A percentile compares a stretch with the other conserved stretches of the same genome.
Evolutionary conservation across 75 land plant genomes (phyloP).

Genomic region (Ceratopteris richardii): DNA sequence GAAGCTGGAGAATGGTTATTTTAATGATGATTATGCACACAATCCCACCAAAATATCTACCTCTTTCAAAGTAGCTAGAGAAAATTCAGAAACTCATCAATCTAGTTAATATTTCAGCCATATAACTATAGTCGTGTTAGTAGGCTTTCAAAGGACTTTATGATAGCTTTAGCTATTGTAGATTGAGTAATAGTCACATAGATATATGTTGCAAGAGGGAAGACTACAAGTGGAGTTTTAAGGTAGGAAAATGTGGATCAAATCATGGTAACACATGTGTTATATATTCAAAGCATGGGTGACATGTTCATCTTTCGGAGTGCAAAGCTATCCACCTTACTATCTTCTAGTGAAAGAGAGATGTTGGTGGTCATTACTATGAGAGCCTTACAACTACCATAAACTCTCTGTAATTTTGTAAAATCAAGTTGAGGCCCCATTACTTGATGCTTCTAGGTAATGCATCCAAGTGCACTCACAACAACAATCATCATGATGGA

Average conservation of each 20-base stretch:
- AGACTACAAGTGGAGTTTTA: constrained; percentile 27
- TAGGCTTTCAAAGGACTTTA: constrained; percentile 39
- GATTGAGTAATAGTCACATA: constrained; percentile 56
- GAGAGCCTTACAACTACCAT: no score
- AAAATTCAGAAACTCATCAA: constrained; percentile 26
- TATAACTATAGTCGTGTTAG: constrained; percentile 56
- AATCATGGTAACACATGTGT: constrained; percentile 37
- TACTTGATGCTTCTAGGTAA: no score
- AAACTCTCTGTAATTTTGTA: no score
- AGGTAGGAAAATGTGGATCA: constrained; percentile 38
- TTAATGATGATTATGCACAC: constrained; percentile 69
- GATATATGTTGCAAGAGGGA: constrained; percentile 53
- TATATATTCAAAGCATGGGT: constrained; percentile 38
- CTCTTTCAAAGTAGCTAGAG: constrained; percentile 48
- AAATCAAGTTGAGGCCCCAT: no score
- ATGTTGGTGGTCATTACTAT: no score
- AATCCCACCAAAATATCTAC: constrained; percentile 62
- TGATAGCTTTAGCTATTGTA: constrained; percentile 39
- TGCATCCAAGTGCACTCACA: no score
- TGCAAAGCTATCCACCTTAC: no score
- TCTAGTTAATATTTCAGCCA: constrained; percentile 66
- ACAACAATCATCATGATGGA: no score
- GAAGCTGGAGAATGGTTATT: constrained; percentile 21
- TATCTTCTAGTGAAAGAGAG: no score
- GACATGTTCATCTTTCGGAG: no score